Evolutionary conservation across 139 green algal genomes (phyloP).

Genomic region (Chlorella vulgaris): DNA sequence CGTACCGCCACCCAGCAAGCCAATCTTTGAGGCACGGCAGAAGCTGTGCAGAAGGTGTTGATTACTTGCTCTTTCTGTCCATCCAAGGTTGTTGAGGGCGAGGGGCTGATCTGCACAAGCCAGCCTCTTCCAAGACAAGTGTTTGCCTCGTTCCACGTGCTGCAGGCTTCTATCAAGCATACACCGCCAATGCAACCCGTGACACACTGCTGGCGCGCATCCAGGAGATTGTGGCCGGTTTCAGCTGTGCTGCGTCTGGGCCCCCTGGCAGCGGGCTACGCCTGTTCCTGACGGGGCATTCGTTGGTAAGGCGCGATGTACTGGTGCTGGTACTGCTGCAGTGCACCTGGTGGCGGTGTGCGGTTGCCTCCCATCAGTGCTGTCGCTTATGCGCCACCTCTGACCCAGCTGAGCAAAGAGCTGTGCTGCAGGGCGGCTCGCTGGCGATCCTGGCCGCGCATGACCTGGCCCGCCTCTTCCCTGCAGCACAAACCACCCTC

Average conservation of each 20-base stretch:
- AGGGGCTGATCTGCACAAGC: too few species aligned
- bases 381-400: too few species aligned
- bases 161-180: slow-evolving; percentile 13
- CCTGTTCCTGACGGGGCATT: slow-evolving; percentile 1
- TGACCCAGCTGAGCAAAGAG: too few species aligned
- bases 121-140: too few species aligned
- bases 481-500: slow-evolving; percentile 9
- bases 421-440: slow-evolving; percentile 18
- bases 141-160: not conserved
- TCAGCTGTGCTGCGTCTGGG: not conserved
- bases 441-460: slow-evolving; percentile 1
- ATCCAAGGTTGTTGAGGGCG: too few species aligned
- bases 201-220: not conserved
- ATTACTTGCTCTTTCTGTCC: too few species aligned
- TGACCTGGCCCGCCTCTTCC: not conserved
- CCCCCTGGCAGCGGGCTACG: not conserved
- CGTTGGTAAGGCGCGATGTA: not conserved
- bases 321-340: not conserved
- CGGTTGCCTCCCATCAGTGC: too few species aligned
- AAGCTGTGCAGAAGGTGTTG: too few species aligned
- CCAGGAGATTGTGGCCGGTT: not conserved
- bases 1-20: too few species aligned
- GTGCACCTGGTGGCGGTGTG: too few species aligned
- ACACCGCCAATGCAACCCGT: not conserved
- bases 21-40: too few species aligned